phyloP scores from a whole-genome alignment of 257 asterid genomes.

The Petunia axillaris region DNA sequence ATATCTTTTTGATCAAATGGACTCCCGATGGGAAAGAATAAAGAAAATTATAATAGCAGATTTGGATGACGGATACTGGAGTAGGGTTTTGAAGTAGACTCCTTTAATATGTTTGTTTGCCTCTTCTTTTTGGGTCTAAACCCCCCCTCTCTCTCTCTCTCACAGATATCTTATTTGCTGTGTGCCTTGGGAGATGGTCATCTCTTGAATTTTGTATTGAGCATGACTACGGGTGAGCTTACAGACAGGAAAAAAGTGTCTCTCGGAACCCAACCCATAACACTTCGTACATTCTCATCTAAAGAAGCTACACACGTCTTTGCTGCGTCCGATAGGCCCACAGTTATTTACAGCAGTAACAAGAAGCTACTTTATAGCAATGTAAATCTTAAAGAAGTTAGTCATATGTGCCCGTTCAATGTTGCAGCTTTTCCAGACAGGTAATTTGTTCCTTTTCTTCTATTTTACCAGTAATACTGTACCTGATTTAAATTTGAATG shows the following conservation, averaged over 20 bases:
- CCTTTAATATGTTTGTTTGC: neutral
- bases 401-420: conserved; percentile 97
- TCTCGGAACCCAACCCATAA: conserved; percentile 94
- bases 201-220: conserved; percentile 85
- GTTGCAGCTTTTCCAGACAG: conserved; percentile 99
- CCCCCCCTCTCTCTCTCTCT: conserved; percentile 18
- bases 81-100: too few relatives aligned
- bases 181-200: conserved; percentile 99
- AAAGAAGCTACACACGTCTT: conserved; percentile 92
- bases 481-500: neutral
- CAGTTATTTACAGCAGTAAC: conserved; percentile 97
- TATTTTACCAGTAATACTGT: conserved; percentile 5
- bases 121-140: neutral
- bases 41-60: too few relatives aligned
- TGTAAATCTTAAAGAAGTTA: conserved; percentile 93
- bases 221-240: conserved; percentile 78
- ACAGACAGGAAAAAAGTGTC: conserved; percentile 95
- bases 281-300: conserved; percentile 94
- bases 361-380: conserved; percentile 95
- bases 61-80: too few relatives aligned
- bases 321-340: conserved; percentile 98
- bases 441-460: conserved; percentile 42
- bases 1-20: too few relatives aligned
- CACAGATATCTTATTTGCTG: conserved; percentile 91
- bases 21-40: too few relatives aligned